Base-by-base conservation (phyloP, 805 yeast genomes). In the Dipodascus albidus region DNA sequence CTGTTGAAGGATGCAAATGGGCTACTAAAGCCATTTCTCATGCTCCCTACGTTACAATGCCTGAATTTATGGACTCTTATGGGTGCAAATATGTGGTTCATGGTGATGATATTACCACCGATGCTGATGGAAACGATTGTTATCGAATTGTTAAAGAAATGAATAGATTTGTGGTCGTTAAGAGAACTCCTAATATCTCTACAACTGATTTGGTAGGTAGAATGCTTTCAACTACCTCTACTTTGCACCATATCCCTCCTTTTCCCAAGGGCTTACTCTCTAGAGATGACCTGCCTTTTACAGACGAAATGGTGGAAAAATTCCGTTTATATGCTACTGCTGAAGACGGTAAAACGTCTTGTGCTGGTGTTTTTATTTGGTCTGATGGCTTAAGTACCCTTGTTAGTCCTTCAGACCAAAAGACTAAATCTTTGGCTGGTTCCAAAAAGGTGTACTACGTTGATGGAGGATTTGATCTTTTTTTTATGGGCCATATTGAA, bases 41-140 rank as follows among this genome's bases (percentile, higher is more conserved):
- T 57, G 97, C 98, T 0, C 99, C 99, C 1, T 93, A 93, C 64
- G 97, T 91, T 14, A 93, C 99, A 0, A 85, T 82, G 58, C 95
- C 95, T 0, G 71, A 70, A 47, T 84, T 87, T 52, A 78, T 89
- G 87, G 88, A 85, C 60, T 59, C 73, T 23, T 79, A 79, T 63
- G 79, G 78, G 3, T 93, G 99, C 71, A 70, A 80, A 63, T 93
- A 82, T 66, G 99, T 93, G n/a, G 96, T 93, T 9, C 99, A 93
- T 67, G 99, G 99, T 3, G 99, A 93, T 68, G 99, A 93, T 65
- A 88, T 93, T 59, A 93, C 97, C 23, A 86, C 97, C 1, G 98
- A 93, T 68, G 96, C 96, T 15, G 77, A 87, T 63, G 99, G 99
- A 1, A 82, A 87, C 54, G 99, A 93, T 69, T 88, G 97, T 63